phyloP scores from a whole-genome alignment of 345 rosid species.

The Citrus unshiu region DNA sequence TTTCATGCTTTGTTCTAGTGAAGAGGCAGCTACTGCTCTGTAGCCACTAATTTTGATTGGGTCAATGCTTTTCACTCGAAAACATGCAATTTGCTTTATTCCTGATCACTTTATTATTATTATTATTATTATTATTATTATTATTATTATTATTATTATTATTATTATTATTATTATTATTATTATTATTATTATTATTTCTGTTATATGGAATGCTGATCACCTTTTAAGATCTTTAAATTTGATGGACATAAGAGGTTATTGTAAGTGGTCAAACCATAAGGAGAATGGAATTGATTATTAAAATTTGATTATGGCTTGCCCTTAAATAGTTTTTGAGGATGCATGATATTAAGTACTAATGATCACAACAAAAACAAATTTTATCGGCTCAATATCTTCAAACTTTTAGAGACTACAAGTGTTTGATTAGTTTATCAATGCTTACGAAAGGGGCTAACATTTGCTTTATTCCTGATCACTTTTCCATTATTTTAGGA shows the following conservation, averaged over 20 bases:
- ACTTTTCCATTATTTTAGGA: conserved; percentile 37
- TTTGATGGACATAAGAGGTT: neutral
- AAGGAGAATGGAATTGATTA: neutral
- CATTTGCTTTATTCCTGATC: neutral
- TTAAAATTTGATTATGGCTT: too few species aligned
- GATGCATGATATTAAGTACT: too few species aligned
- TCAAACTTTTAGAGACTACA: too few species aligned
- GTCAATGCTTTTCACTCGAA: neutral
- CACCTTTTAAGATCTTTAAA: neutral
- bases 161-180: too few species aligned
- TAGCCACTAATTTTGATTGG: neutral
- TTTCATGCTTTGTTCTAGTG: neutral
- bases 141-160: too few species aligned
- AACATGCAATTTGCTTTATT: neutral
- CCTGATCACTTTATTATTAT: too few species aligned
- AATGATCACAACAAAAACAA: too few species aligned
- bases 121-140: neutral
- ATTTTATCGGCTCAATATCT: too few species aligned
- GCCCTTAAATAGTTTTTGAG: too few species aligned
- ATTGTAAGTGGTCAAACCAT: too few species aligned
- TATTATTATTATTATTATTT: neutral
- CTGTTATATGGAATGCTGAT: neutral
- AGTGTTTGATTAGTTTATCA: too few species aligned
- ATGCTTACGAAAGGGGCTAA: too few species aligned
- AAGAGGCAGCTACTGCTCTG: neutral